Conservation (phyloP, 768 basidiomycete genomes). For the Amanita inopinata region DNA sequence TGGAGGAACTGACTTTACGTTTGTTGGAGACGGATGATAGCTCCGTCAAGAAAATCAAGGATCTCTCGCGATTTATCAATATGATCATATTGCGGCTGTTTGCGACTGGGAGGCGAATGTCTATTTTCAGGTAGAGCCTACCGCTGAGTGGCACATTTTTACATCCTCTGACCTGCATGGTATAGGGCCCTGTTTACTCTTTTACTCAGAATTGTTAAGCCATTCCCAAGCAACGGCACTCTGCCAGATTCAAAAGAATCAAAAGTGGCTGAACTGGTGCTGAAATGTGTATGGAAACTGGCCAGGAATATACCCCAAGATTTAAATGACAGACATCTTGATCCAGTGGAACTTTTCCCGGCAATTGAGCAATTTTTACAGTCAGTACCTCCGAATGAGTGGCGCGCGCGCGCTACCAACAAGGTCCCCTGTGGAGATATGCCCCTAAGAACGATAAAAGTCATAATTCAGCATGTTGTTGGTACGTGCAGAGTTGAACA, state of each 20-base stretch:
- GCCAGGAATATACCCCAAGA: constrained; percentile 92
- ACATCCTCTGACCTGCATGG: constrained; percentile 9
- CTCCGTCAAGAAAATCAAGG: constrained; percentile 74
- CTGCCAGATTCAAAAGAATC: constrained; percentile 69
- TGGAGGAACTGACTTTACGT: constrained; percentile 86
- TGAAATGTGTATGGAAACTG: constrained; percentile 98
- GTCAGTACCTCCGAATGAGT: constrained; percentile 91
- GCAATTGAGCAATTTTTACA: constrained; percentile 92
- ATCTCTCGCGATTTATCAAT: constrained; percentile 93
- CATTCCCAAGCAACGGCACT: constrained; percentile 70
- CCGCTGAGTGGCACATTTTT: constrained; percentile 2
- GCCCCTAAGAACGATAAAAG: constrained; percentile 96
- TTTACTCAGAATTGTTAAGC: constrained; percentile 73
- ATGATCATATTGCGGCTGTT: constrained; percentile 95
- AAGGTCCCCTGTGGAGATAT: constrained; percentile 94
- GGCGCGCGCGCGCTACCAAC: constrained; percentile 85
- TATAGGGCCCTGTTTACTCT: constrained; percentile 69
- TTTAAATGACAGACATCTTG: constrained; percentile 66
- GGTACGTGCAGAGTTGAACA: constrained; percentile 43
- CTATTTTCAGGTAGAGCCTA: constrained; percentile 71
- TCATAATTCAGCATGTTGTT: constrained; percentile 94
- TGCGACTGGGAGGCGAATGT: constrained; percentile 81
- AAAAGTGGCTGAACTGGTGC: constrained; percentile 83
- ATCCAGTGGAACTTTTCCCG: constrained; percentile 82
- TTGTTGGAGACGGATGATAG: constrained; percentile 92